Conservation (phyloP, 495 filamentous ascomycete species). For the Cercophora samala region DNA sequence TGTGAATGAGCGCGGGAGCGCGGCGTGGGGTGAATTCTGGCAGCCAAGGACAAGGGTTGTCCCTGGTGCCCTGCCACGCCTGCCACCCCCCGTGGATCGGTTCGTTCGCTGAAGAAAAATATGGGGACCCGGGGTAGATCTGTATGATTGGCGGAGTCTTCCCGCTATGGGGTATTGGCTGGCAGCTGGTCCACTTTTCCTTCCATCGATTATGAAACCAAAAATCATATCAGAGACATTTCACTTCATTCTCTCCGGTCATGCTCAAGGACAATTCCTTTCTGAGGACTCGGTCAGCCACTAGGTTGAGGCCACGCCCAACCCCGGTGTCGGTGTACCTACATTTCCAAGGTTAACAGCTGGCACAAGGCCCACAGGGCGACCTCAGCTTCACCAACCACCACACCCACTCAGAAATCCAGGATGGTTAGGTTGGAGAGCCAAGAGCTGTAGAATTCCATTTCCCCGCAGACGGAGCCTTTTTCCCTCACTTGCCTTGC, state of each 20-base stretch:
- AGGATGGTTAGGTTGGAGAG: background rate
- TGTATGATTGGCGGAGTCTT: slow-evolving; percentile 16
- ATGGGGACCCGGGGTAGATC: slow-evolving; percentile 16
- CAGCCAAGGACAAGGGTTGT: slow-evolving; percentile 13
- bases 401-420: background rate
- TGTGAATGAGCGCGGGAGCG: slow-evolving; percentile 7
- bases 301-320: background rate
- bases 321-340: background rate
- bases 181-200: slow-evolving; percentile 6
- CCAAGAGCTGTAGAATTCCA: background rate
- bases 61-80: slow-evolving; percentile 10
- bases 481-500: background rate
- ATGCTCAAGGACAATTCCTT: background rate
- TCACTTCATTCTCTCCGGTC: background rate
- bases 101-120: slow-evolving; percentile 4
- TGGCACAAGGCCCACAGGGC: background rate
- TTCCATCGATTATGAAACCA: slow-evolving; percentile 7
- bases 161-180: slow-evolving; percentile 4
- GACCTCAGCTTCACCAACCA: background rate
- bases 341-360: too few relatives aligned
- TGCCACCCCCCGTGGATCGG: background rate
- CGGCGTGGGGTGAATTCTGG: slow-evolving; percentile 19
- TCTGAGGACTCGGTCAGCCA: background rate
- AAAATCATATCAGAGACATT: slow-evolving; percentile 12
- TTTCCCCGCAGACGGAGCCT: background rate